Percentiles rank a stretch among this genome's conserved stretches.
Evolutionary conservation across 495 filamentous ascomycete species (phyloP).

Genomic region (Xylaria scruposa): DNA sequence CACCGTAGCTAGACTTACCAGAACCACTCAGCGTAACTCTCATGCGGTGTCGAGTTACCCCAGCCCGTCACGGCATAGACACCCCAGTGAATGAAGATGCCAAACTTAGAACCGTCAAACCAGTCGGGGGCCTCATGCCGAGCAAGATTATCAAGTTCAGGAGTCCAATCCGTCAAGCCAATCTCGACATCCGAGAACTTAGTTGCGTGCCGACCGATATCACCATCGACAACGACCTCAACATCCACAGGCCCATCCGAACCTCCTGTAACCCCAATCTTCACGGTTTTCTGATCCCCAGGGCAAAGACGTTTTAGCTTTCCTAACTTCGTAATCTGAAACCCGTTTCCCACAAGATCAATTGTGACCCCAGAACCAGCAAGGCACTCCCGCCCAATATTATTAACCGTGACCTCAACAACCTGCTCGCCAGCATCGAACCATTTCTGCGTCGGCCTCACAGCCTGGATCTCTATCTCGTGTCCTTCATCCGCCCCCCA

Average conservation of each 20-base stretch:
- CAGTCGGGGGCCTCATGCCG: slow-evolving; percentile 59
- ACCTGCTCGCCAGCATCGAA: slow-evolving; percentile 53
- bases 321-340: slow-evolving; percentile 48
- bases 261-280: slow-evolving; percentile 50
- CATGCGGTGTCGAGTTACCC: slow-evolving; percentile 57
- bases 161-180: slow-evolving; percentile 40
- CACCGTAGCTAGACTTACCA: slow-evolving; percentile 32
- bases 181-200: slow-evolving; percentile 34
- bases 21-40: slow-evolving; percentile 63
- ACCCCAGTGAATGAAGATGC: slow-evolving; percentile 66
- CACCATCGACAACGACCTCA: slow-evolving; percentile 25
- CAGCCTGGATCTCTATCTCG: slow-evolving; percentile 52
- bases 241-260: slow-evolving; percentile 29
- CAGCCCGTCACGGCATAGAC: slow-evolving; percentile 61
- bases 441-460: slow-evolving; percentile 59
- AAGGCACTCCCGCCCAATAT: slow-evolving; percentile 52
- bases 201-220: background rate
- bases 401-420: slow-evolving; percentile 59
- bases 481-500: slow-evolving; percentile 18
- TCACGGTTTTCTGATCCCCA: slow-evolving; percentile 58
- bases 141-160: slow-evolving; percentile 41
- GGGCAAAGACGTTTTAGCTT: slow-evolving; percentile 57
- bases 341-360: slow-evolving; percentile 44
- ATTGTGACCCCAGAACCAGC: slow-evolving; percentile 47
- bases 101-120: slow-evolving; percentile 62